phyloP scores from a whole-genome alignment of 441 rosid genomes.

The Mallotus japonicus region DNA sequence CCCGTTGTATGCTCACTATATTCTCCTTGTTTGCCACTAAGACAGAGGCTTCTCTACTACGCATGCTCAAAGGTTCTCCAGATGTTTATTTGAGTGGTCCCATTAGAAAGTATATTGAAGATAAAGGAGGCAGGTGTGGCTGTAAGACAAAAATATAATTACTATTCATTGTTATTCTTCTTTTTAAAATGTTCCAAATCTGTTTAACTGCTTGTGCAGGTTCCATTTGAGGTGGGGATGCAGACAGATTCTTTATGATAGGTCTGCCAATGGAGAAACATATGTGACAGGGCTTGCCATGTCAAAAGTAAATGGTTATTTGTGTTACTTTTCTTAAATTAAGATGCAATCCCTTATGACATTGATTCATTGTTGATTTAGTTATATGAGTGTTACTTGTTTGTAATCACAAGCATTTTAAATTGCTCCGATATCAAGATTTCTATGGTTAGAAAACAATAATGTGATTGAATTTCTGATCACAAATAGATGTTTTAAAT shows the following conservation, averaged over 20 bases:
- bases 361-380: background rate
- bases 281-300: constrained; percentile 81
- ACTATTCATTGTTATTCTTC: background rate
- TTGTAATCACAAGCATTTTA: background rate
- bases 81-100: constrained; percentile 95
- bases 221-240: constrained; percentile 99
- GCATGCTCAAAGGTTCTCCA: constrained; percentile 99
- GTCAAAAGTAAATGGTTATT: constrained; percentile 63
- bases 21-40: constrained; percentile 97
- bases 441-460: too few species aligned
- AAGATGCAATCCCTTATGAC: background rate
- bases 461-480: background rate
- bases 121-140: constrained; percentile 82
- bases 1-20: constrained; percentile 98
- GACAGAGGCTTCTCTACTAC: constrained; percentile 94
- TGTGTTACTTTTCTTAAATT: constrained; percentile 5
- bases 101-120: constrained; percentile 81
- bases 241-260: constrained; percentile 78
- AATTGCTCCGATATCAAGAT: background rate
- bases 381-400: background rate
- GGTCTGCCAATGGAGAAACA: constrained; percentile 58
- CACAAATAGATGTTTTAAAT: background rate
- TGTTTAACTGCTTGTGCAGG: constrained; percentile 47
- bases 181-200: background rate
- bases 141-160: constrained; percentile 14